Conservation (phyloP, 257 asterid genomes). For the Linderniella brevidens region DNA sequence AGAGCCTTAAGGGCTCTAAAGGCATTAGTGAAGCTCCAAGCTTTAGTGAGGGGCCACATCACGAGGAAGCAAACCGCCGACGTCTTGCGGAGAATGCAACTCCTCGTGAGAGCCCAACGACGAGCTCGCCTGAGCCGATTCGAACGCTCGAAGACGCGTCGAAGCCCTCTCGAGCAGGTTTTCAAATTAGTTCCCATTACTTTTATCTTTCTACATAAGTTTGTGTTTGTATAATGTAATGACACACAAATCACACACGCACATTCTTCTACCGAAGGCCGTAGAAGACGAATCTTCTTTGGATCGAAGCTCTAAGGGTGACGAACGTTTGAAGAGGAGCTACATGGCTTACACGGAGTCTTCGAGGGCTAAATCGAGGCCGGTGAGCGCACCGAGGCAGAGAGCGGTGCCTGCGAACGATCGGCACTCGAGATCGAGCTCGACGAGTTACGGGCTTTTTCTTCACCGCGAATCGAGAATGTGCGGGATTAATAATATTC, state of each 20-base stretch:
- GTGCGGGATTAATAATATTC: too few relatives aligned
- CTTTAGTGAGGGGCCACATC: slow-evolving; percentile 65
- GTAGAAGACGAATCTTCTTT: too few relatives aligned
- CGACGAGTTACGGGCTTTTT: too few relatives aligned
- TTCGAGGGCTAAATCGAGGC: slow-evolving; percentile 65
- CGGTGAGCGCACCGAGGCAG: slow-evolving; percentile 80
- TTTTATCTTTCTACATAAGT: too few relatives aligned
- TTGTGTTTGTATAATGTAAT: too few relatives aligned
- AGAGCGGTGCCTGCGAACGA: slow-evolving; percentile 16
- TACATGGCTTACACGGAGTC: slow-evolving; percentile 85
- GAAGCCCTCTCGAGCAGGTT: too few relatives aligned
- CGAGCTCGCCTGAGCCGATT: slow-evolving; percentile 27
- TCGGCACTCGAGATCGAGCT: too few relatives aligned
- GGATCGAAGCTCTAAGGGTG: slow-evolving; percentile 36
- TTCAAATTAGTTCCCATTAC: too few relatives aligned
- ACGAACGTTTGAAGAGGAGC: slow-evolving; percentile 35
- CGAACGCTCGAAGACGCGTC: too few relatives aligned
- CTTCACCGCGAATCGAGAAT: too few relatives aligned
- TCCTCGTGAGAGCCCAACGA: slow-evolving; percentile 44
- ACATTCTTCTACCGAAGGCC: slow-evolving; percentile 17
- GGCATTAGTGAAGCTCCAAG: slow-evolving; percentile 84
- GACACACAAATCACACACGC: too few relatives aligned
- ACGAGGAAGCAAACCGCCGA: slow-evolving; percentile 59
- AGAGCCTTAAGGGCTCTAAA: slow-evolving; percentile 75
- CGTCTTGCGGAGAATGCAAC: slow-evolving; percentile 35